A percentile compares a stretch with the other conserved stretches of the same genome.
Conservation (phyloP, 225 moss, liverwort and hornwort genomes). For the Physcomitrellopsis africana region DNA sequence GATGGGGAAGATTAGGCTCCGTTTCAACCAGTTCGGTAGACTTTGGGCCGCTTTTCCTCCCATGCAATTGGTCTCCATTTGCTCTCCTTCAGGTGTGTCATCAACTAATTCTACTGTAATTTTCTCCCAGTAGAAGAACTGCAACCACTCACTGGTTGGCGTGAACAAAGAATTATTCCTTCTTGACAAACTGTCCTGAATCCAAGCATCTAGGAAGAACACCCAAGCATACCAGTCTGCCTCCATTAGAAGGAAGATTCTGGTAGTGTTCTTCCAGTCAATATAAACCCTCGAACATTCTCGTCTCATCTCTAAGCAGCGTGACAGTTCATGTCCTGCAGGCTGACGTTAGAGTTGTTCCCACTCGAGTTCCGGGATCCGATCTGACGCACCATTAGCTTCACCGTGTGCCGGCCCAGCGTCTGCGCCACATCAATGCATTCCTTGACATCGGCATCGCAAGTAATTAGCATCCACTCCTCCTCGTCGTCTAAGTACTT, state of each 20-base stretch:
- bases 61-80: no score
- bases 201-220: no score
- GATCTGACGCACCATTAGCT: slow-evolving; percentile 72
- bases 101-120: no score
- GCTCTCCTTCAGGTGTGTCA: no score
- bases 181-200: no score
- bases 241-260: not conserved
- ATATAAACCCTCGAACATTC: not conserved
- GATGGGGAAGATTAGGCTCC: no score
- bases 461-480: slow-evolving; percentile 91
- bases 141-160: no score
- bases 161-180: no score
- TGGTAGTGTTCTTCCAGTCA: not conserved
- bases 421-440: slow-evolving; percentile 74
- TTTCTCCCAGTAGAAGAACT: no score
- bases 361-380: slow-evolving; percentile 38
- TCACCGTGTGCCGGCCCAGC: slow-evolving; percentile 67
- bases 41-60: no score
- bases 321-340: slow-evolving; percentile 55
- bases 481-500: slow-evolving; percentile 95
- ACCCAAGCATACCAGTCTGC: no score
- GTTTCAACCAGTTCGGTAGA: no score
- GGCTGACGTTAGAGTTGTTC: slow-evolving; percentile 36
- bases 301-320: slow-evolving; percentile 30
- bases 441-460: slow-evolving; percentile 85